Evolutionary conservation across 1,284 basidiomycete species (phyloP).

Genomic region (Apiotrichum brassicae): DNA sequence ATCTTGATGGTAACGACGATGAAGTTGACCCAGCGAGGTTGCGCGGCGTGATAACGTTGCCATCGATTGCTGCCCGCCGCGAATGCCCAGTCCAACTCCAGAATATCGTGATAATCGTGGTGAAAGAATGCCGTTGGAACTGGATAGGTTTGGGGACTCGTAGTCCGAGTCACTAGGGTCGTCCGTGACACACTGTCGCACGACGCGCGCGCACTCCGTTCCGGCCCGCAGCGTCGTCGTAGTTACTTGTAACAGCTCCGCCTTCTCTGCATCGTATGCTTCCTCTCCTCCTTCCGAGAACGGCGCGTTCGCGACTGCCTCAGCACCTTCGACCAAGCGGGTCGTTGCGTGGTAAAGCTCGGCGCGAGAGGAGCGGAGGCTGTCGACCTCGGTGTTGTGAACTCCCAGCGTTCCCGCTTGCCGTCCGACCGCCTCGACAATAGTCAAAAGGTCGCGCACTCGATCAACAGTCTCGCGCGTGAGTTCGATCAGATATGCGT

Average conservation of each 20-base stretch:
- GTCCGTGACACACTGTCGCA: slow-evolving; percentile 62
- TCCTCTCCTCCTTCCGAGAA: slow-evolving; percentile 38
- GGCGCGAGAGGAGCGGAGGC: slow-evolving; percentile 66
- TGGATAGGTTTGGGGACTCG: slow-evolving; percentile 3
- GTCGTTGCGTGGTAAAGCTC: slow-evolving; percentile 78
- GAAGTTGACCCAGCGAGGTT: slow-evolving; percentile 45
- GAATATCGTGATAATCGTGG: slow-evolving; percentile 3
- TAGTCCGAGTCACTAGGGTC: slow-evolving; percentile 24
- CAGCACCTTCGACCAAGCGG: slow-evolving; percentile 79
- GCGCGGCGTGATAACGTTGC: slow-evolving; percentile 48
- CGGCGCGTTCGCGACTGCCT: slow-evolving; percentile 56
- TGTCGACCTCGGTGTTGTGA: slow-evolving; percentile 52
- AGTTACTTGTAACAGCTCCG: slow-evolving; percentile 67
- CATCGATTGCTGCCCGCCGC: neutral
- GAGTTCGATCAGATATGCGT: slow-evolving; percentile 87
- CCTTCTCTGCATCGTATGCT: slow-evolving; percentile 74
- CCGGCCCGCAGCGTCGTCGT: slow-evolving; percentile 80
- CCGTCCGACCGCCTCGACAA: slow-evolving; percentile 79
- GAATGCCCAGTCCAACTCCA: slow-evolving; percentile 14
- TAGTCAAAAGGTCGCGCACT: slow-evolving; percentile 82
- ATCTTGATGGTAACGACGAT: slow-evolving; percentile 31
- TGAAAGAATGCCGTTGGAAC: neutral
- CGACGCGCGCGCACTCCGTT: slow-evolving; percentile 77
- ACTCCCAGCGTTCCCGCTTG: slow-evolving; percentile 54
- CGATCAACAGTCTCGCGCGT: slow-evolving; percentile 88